Percentiles rank a stretch among this genome's conserved stretches.
phyloP scores from a whole-genome alignment of 75 land plant species.

The Cupressus sempervirens region DNA sequence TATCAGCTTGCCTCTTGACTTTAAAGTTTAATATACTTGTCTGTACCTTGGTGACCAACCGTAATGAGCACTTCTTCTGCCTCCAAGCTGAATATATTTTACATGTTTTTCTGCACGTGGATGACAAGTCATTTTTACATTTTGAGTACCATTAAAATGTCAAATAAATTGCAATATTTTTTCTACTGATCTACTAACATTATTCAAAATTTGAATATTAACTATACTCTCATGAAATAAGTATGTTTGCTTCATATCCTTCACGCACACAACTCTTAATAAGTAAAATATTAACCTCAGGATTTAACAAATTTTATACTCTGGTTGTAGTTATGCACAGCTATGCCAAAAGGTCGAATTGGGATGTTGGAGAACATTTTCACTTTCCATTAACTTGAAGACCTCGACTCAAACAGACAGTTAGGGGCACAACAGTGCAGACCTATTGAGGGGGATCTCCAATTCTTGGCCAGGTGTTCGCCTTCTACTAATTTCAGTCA shows the following conservation, averaged over 20 bases:
- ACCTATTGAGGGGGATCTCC: background rate
- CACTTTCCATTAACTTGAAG: background rate
- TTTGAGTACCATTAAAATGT: background rate
- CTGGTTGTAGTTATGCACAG: background rate
- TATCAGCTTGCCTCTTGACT: background rate
- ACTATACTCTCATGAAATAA: background rate
- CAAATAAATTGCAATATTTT: background rate
- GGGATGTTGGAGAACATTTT: background rate
- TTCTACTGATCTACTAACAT: background rate
- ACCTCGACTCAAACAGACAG: background rate
- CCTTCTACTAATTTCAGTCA: background rate
- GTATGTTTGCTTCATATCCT: background rate
- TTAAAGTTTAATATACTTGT: background rate
- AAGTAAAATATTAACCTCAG: background rate
- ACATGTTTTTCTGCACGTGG: background rate
- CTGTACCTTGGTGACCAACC: background rate
- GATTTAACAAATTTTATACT: background rate
- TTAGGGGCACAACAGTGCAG: background rate
- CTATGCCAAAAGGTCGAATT: background rate
- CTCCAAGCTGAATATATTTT: background rate
- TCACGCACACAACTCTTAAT: background rate
- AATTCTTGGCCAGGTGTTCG: background rate
- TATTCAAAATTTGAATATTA: background rate
- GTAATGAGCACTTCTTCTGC: background rate
- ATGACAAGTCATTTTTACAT: background rate